These are phyloP conservation scores for Talaromyces liani DNA, from an alignment of 495 filamentous ascomycete genomes.

Conservation along the genomic window DNA sequence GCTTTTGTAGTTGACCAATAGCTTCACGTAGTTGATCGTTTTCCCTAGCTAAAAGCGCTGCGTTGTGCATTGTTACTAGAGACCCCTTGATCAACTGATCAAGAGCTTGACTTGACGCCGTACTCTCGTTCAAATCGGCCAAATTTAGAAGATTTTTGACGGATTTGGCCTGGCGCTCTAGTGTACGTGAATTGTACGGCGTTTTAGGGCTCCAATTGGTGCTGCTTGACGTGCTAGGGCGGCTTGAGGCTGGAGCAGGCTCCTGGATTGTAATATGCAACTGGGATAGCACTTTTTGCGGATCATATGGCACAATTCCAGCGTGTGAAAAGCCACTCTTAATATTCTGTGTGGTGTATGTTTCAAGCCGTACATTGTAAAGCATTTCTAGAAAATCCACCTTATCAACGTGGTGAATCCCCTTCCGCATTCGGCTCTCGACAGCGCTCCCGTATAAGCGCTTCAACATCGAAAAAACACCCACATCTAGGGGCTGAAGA, in stretches of 20 bases:
- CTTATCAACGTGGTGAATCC: conserved; percentile 14
- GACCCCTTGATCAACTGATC: too few species aligned
- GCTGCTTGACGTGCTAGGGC: too few species aligned
- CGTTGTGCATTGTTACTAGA: not conserved
- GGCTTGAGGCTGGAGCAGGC: not conserved
- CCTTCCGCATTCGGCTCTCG: too few species aligned
- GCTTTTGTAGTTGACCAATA: too few species aligned
- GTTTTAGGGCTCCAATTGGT: too few species aligned
- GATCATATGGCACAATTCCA: not conserved
- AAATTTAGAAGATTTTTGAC: too few species aligned
- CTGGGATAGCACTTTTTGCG: not conserved
- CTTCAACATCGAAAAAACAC: conserved; percentile 14
- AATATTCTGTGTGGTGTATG: not conserved
- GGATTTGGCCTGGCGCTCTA: too few species aligned
- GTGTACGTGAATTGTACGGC: too few species aligned
- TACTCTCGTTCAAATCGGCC: too few species aligned
- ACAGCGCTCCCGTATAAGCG: not conserved
- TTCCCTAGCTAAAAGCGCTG: too few species aligned
- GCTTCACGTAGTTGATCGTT: too few species aligned
- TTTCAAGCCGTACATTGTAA: not conserved
- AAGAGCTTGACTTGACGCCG: too few species aligned
- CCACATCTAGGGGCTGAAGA: conserved; percentile 15
- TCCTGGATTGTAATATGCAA: not conserved
- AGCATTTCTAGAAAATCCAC: conserved; percentile 13
- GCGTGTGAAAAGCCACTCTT: not conserved